A percentile compares a stretch with the other conserved stretches of the same genome.
phyloP scores from a whole-genome alignment of 768 basidiomycete species.

The Daedalea quercina region DNA sequence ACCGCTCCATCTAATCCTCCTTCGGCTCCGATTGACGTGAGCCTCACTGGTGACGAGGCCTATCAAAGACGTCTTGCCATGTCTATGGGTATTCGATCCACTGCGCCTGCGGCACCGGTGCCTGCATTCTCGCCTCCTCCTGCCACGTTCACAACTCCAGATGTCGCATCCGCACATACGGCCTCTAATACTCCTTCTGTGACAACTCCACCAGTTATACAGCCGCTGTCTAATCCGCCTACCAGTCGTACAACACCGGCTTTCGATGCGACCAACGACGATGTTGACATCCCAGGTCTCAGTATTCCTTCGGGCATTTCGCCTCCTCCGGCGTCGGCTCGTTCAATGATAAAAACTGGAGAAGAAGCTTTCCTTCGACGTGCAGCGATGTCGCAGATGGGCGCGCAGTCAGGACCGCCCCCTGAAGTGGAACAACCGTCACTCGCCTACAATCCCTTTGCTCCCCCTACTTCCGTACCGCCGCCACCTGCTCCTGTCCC shows the following conservation, averaged over 20 bases:
- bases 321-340: slow-evolving; percentile 1
- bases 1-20: slow-evolving; percentile 15
- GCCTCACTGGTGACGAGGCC: slow-evolving; percentile 71
- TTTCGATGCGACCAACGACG: slow-evolving; percentile 5
- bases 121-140: background rate
- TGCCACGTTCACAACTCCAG: background rate
- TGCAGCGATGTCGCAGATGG: slow-evolving; percentile 45
- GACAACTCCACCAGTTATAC: background rate
- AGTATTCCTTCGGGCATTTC: slow-evolving; percentile 3
- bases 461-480: slow-evolving; percentile 47
- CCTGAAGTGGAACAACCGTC: slow-evolving; percentile 32
- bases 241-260: background rate
- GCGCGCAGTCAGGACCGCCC: slow-evolving; percentile 19
- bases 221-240: slow-evolving; percentile 3
- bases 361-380: slow-evolving; percentile 67
- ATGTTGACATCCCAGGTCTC: slow-evolving; percentile 13
- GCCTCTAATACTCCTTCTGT: background rate
- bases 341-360: slow-evolving; percentile 33
- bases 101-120: background rate
- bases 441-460: slow-evolving; percentile 65
- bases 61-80: slow-evolving; percentile 71
- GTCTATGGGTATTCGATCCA: slow-evolving; percentile 31
- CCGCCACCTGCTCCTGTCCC: slow-evolving; percentile 48
- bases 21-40: slow-evolving; percentile 34
- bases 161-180: background rate